Percentiles rank a stretch among this genome's conserved stretches.
Evolutionary conservation across 2,329 filamentous ascomycete species (phyloP).

Genomic region (Colletotrichum sp.): DNA sequence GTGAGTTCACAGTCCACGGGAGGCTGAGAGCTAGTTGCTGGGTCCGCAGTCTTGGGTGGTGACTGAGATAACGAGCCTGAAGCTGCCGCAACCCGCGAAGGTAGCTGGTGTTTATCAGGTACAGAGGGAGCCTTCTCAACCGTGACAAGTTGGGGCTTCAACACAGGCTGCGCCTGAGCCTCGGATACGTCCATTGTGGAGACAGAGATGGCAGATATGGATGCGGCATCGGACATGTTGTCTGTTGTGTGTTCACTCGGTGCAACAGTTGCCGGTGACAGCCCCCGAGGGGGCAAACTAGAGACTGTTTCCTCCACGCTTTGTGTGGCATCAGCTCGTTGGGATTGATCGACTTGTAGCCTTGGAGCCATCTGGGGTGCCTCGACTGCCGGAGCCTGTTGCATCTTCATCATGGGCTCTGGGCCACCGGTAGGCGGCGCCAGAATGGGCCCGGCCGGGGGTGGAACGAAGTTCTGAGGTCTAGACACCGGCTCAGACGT

Average conservation of each 20-base stretch:
- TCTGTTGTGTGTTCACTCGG: not conserved
- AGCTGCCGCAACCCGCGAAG: not conserved
- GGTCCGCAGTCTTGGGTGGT: not conserved
- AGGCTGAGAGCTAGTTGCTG: not conserved
- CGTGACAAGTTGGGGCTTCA: slow-evolving; percentile 24
- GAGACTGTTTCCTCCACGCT: not conserved
- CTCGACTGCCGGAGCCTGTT: not conserved
- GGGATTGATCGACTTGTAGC: not conserved
- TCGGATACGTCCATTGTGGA: slow-evolving; percentile 28
- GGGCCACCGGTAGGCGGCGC: not conserved
- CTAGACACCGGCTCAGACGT: not conserved
- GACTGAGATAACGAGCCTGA: not conserved
- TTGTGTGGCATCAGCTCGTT: not conserved
- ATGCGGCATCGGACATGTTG: slow-evolving; percentile 21
- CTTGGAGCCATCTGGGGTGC: not conserved
- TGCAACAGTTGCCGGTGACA: not conserved
- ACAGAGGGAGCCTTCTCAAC: not conserved
- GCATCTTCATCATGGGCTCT: not conserved
- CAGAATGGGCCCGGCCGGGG: not conserved
- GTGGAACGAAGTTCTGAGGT: not conserved
- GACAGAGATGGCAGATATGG: slow-evolving; percentile 24
- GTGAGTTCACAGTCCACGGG: not conserved
- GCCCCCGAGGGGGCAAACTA: not conserved
- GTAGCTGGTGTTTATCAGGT: not conserved
- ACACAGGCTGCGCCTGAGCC: slow-evolving; percentile 24